Evolutionary conservation across 2,329 filamentous ascomycete genomes (phyloP).

Genomic region (Tolypocladium tundrense): DNA sequence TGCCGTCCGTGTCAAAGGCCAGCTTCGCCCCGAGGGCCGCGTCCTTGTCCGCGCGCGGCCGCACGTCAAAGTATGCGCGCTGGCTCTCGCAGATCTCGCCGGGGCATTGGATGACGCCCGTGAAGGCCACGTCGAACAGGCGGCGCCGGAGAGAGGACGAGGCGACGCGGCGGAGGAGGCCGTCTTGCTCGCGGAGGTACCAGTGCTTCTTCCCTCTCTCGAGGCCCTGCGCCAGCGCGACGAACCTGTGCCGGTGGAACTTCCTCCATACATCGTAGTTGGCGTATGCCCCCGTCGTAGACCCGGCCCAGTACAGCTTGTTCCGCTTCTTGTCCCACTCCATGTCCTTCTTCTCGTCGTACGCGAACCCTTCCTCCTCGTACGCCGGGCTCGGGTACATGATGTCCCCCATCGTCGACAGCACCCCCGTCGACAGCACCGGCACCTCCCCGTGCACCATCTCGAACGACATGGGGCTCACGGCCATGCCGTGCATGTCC

Average conservation of each 20-base stretch:
- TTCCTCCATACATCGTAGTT: slow-evolving; percentile 23
- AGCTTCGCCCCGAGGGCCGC: slow-evolving; percentile 27
- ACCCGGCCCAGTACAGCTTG: slow-evolving; percentile 47
- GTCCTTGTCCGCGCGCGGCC: slow-evolving; percentile 21
- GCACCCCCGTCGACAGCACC: slow-evolving; percentile 32
- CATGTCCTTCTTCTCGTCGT: slow-evolving; percentile 28
- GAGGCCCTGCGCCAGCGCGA: slow-evolving; percentile 24
- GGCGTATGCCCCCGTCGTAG: slow-evolving; percentile 38
- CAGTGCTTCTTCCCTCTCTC: slow-evolving; percentile 9
- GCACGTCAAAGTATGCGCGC: slow-evolving; percentile 16
- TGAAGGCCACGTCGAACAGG: slow-evolving; percentile 34
- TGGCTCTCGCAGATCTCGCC: slow-evolving; percentile 24
- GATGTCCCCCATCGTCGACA: slow-evolving; percentile 40
- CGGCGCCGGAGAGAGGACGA: slow-evolving; percentile 24
- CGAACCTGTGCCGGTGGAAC: slow-evolving; percentile 38
- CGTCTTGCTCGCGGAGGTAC: slow-evolving; percentile 20
- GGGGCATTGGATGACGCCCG: slow-evolving; percentile 34
- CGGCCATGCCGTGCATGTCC: slow-evolving; percentile 32
- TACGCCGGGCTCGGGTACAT: slow-evolving; percentile 42
- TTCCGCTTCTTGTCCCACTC: slow-evolving; percentile 39
- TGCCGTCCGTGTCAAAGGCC: slow-evolving; percentile 45
- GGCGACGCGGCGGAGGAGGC: slow-evolving; percentile 6
- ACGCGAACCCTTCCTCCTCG: slow-evolving; percentile 28
- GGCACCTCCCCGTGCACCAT: slow-evolving; percentile 31
- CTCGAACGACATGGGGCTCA: slow-evolving; percentile 30